These are phyloP conservation scores for Beauveria sp. DNA, from an alignment of 2,329 filamentous ascomycete species.

Conservation along the genomic window DNA sequence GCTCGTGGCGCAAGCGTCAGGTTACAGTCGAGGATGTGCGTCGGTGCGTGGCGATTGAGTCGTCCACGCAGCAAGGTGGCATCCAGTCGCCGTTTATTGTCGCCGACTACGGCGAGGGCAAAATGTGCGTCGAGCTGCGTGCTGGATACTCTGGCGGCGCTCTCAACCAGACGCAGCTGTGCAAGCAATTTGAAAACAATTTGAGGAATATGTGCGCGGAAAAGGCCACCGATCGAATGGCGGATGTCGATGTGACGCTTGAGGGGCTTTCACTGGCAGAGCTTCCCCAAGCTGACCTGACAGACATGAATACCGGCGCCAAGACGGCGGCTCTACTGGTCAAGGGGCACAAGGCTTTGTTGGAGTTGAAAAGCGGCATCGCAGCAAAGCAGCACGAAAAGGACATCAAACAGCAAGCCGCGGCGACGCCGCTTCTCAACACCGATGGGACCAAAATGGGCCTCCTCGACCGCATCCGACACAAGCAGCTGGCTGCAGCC, in stretches of 20 bases:
- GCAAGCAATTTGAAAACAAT: conserved; percentile 46
- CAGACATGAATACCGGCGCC: conserved; percentile 21
- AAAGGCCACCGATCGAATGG: conserved; percentile 22
- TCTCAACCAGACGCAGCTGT: conserved; percentile 44
- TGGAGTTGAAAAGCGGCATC: conserved; percentile 59
- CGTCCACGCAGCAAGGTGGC: conserved; percentile 24
- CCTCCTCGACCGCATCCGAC: conserved; percentile 67
- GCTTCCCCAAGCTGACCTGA: conserved; percentile 29
- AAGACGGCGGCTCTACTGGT: conserved; percentile 50
- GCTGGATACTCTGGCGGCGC: conserved; percentile 27
- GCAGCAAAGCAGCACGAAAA: conserved; percentile 42
- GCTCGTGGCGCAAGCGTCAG: conserved; percentile 64
- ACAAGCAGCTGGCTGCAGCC: conserved; percentile 55
- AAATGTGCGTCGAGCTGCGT: conserved; percentile 52
- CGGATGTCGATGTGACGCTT: conserved; percentile 41
- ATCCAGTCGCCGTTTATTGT: conserved; percentile 34
- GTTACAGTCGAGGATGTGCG: conserved; percentile 60
- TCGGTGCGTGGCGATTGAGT: conserved; percentile 57
- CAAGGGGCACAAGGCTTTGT: conserved; percentile 62
- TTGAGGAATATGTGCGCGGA: conserved; percentile 38
- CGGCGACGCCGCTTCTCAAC: conserved; percentile 28
- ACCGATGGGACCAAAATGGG: conserved; percentile 49
- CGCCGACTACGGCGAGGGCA: conserved; percentile 45
- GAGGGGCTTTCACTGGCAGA: conserved; percentile 43
- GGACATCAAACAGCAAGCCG: conserved; percentile 27